These are phyloP conservation scores for Diacronema lutheri DNA, from an alignment of 78 protist genomes.

Conservation along the genomic window DNA sequence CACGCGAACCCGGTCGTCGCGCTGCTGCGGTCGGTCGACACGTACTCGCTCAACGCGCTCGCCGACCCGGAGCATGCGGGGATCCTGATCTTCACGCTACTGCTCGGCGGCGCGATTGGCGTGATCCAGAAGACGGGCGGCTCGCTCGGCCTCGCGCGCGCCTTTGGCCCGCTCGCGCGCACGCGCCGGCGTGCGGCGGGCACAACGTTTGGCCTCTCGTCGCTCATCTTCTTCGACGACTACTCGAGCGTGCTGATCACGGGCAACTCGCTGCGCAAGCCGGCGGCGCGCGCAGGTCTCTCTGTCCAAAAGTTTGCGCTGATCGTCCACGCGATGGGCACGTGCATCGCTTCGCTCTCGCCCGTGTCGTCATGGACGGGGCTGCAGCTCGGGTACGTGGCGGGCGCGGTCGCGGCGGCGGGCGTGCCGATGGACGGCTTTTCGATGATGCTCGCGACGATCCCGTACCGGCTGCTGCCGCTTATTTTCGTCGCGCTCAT, in stretches of 20 bases:
- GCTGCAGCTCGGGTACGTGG: constrained; percentile 1
- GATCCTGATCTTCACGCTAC: neutral
- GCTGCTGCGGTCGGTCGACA: neutral
- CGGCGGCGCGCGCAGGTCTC: neutral
- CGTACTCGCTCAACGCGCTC: neutral
- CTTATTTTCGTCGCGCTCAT: neutral
- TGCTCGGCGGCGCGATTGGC: constrained; percentile 11
- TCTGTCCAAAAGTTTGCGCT: neutral
- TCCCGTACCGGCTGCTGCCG: neutral
- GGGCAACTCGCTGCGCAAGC: neutral
- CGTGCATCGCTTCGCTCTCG: neutral
- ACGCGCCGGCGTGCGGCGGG: neutral
- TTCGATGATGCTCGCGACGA: neutral
- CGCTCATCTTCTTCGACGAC: constrained; percentile 20
- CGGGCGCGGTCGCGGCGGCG: neutral
- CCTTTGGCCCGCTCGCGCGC: neutral
- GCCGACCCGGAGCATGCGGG: neutral
- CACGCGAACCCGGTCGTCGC: neutral
- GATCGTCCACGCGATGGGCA: neutral
- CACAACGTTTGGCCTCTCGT: neutral
- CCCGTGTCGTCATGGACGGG: constrained; percentile 34
- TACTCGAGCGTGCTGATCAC: neutral
- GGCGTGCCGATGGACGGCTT: neutral
- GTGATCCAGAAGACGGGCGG: constrained; percentile 11
- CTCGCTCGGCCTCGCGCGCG: neutral